Evolutionary conservation across 768 basidiomycete species (phyloP).

Genomic region (Lentinula guzmanii): DNA sequence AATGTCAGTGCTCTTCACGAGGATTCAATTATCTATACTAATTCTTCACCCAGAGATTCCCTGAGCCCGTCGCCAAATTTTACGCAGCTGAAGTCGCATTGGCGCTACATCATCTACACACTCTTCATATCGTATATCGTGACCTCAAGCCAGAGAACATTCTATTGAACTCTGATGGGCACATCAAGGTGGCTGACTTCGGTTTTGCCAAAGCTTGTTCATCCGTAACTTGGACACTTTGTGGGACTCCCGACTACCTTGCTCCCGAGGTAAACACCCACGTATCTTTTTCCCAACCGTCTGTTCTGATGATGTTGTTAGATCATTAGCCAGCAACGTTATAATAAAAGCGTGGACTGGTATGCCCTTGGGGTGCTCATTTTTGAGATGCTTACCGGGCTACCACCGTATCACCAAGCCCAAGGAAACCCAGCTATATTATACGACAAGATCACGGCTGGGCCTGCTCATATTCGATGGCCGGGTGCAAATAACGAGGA

Average conservation of each 20-base stretch:
- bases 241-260: slow-evolving; percentile 94
- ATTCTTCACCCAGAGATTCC: slow-evolving; percentile 63
- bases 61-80: slow-evolving; percentile 96
- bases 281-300: slow-evolving; percentile 2
- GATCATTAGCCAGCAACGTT: slow-evolving; percentile 78
- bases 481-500: slow-evolving; percentile 66
- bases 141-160: slow-evolving; percentile 98
- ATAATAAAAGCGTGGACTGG: slow-evolving; percentile 98
- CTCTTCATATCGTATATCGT: slow-evolving; percentile 87
- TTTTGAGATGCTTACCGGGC: slow-evolving; percentile 96
- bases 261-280: slow-evolving; percentile 72
- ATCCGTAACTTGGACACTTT: slow-evolving; percentile 90
- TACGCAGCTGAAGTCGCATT: slow-evolving; percentile 94
- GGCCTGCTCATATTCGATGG: slow-evolving; percentile 72
- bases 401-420: slow-evolving; percentile 88
- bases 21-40: slow-evolving; percentile 11
- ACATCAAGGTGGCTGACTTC: slow-evolving; percentile 96
- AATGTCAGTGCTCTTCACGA: slow-evolving; percentile 48
- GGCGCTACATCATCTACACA: slow-evolving; percentile 86
- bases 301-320: slow-evolving; percentile 18
- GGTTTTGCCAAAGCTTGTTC: slow-evolving; percentile 91
- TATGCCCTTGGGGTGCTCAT: slow-evolving; percentile 96
- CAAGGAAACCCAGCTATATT: slow-evolving; percentile 81
- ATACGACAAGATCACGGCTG: slow-evolving; percentile 86
- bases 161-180: slow-evolving; percentile 87